Conservation (phyloP, 2,329 filamentous ascomycete species). For the Xylaria hypoxylon region DNA sequence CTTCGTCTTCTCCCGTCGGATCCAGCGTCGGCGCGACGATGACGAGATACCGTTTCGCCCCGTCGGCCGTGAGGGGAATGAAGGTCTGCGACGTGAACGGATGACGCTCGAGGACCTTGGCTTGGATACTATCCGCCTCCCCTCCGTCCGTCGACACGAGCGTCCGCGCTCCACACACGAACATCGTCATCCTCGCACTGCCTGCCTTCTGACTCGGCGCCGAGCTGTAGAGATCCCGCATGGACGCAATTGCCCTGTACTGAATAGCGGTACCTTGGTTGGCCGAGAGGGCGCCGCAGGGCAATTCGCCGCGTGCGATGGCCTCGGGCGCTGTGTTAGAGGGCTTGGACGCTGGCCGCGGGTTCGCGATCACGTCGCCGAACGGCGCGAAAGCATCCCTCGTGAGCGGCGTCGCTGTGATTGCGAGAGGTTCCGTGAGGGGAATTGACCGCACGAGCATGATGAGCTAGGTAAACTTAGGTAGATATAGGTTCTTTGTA, state of each 20-base stretch:
- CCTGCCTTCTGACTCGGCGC: constrained; percentile 69
- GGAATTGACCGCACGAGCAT: constrained; percentile 49
- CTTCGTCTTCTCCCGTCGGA: constrained; percentile 51
- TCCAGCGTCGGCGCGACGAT: constrained; percentile 85
- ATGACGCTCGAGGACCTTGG: constrained; percentile 86
- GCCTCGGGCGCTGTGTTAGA: constrained; percentile 47
- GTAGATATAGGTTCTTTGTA: neutral
- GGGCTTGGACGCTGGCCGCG: constrained; percentile 67
- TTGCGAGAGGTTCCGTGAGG: constrained; percentile 48
- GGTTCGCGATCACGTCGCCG: constrained; percentile 85
- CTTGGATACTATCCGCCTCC: constrained; percentile 64
- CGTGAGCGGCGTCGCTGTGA: constrained; percentile 75
- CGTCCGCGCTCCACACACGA: constrained; percentile 79
- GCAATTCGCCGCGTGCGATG: constrained; percentile 46
- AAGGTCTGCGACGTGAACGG: constrained; percentile 97
- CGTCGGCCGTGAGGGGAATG: constrained; percentile 72
- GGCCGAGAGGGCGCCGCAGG: constrained; percentile 66
- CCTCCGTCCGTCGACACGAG: constrained; percentile 27
- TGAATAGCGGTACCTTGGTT: constrained; percentile 94
- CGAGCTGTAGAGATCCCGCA: constrained; percentile 76
- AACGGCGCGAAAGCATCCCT: constrained; percentile 78
- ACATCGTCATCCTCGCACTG: constrained; percentile 83
- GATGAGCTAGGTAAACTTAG: neutral
- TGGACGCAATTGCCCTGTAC: constrained; percentile 81
- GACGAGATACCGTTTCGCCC: constrained; percentile 75